Evolutionary conservation across 2,329 filamentous ascomycete genomes (phyloP), one percentile per base, ranked within the genome.

Genomic region (Phoma sp.): DNA sequence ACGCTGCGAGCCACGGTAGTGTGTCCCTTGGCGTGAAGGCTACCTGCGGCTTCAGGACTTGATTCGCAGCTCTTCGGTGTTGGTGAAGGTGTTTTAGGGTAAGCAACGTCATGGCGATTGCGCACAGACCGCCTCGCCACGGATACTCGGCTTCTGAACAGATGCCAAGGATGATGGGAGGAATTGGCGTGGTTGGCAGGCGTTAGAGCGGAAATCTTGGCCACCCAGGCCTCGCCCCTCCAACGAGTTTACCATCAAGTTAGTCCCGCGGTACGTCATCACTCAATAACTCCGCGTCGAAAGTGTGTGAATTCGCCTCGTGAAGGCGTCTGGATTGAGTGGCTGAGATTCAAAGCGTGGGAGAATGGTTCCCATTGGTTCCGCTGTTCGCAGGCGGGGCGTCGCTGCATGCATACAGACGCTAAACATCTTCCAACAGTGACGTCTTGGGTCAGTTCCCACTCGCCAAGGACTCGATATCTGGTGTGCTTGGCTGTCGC

Each of bases 401-500:
- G 33, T 53, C 53, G 54, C 56, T 51, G 59, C 48, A 48, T 42
- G 42, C 48, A 36, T 38, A 12, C 34, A 26, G 51, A 47, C 37
- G 48, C 53, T 59, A 59, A 55, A 45, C 23, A 49, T 47, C 47
- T 47, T 63, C 61, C 60, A 61, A 62, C 37, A 39, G 60, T 69
- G 67, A 67, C 66, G 63, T 66, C 47, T 62, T 57, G 45, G 46
- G 48, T 45, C 47, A 30, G 47, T 53, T 55, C 61, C 61, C 59
- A 61, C 52, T 48, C 28, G 67, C 67, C 68, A 72, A 70, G 66
- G 12, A 56, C 49, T 64, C 47, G 42, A 60, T 66, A 65, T 52
- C 57, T 64, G 50, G 53, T 59, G 48, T 34, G 57, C 68, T 71
- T 72, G 69, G 68, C 67, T 59, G 40, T 62, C 58, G 55, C 59